Percentiles rank a stretch among this genome's conserved stretches.
phyloP scores from a whole-genome alignment of 495 filamentous ascomycete genomes.

The Aeminium ludgeri region DNA sequence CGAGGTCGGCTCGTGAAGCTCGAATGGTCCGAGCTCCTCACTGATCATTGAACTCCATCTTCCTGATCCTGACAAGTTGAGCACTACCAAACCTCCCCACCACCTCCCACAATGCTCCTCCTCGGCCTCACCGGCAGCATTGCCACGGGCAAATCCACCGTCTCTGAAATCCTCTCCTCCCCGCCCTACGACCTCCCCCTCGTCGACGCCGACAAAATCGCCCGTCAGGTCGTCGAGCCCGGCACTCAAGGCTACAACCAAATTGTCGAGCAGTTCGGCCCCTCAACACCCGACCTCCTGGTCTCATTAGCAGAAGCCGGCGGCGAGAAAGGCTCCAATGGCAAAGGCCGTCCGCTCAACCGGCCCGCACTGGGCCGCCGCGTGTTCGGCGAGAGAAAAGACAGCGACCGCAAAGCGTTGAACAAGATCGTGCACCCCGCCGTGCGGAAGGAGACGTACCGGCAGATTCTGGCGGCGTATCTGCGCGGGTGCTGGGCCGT shows the following conservation, averaged over 20 bases:
- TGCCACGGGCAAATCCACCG: slow-evolving; percentile 95
- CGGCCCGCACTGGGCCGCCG: slow-evolving; percentile 66
- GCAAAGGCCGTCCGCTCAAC: slow-evolving; percentile 56
- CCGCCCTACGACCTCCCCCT: slow-evolving; percentile 77
- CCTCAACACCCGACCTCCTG: slow-evolving; percentile 71
- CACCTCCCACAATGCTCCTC: slow-evolving; percentile 51
- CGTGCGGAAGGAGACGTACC: slow-evolving; percentile 61
- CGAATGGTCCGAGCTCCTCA: too few relatives aligned
- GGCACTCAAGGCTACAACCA: slow-evolving; percentile 65
- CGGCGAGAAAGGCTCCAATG: slow-evolving; percentile 26
- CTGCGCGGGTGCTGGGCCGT: slow-evolving; percentile 63
- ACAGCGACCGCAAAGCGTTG: slow-evolving; percentile 52
- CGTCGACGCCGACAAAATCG: slow-evolving; percentile 86
- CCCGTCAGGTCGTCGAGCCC: slow-evolving; percentile 79
- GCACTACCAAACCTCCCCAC: not conserved
- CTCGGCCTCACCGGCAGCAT: slow-evolving; percentile 95
- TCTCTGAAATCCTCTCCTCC: slow-evolving; percentile 60
- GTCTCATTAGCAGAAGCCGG: slow-evolving; percentile 26
- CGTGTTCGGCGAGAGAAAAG: slow-evolving; percentile 60
- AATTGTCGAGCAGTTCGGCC: slow-evolving; percentile 61
- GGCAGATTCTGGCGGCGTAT: slow-evolving; percentile 45
- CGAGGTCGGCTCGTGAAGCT: too few relatives aligned
- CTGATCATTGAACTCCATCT: too few relatives aligned
- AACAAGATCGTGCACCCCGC: slow-evolving; percentile 89
- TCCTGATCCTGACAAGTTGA: too few relatives aligned